Evolutionary conservation across 208 protist genomes (phyloP), one percentile per base, ranked within the genome.

Genomic region (Plasmodiophora brassicae): DNA sequence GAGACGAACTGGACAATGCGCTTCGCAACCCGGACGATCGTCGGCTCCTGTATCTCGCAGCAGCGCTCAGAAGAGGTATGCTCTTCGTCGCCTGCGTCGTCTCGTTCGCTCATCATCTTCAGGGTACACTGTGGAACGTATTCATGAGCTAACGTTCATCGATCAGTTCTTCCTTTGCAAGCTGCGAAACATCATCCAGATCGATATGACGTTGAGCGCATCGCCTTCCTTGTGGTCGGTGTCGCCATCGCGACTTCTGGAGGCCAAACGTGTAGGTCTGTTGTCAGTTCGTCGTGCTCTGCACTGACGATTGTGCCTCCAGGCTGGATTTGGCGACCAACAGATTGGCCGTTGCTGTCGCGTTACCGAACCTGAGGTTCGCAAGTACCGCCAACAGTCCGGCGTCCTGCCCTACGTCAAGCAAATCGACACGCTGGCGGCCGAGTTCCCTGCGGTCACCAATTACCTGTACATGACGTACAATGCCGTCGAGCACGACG

Each of bases 111-210:
- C 20, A 36, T n/a, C 5, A 36, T 5, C 5, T 32, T 38, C n/a
- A 78, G 65, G 65, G n/a, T 78, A 78, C 41, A 36, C 14, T 32
- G 65, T 78, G 10, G 65, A 78, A 39, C 92, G 95, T 86, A 90
- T 99, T 35, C 92, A 98, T 90, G 35, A 93, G 39, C 87, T 97
- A 20, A 98, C 97, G 1, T 94, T 95, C 84, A 98, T 99, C 89
- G 97, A 97, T 88, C 86, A 85, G 14, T 99, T 97, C 94, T 99
- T 98, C 92, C 91, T 99, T 28, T 93, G 96, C 91, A 98, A 98
- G 91, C 91, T 98, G 25, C 91, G 97, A 71, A 93, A 94, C 39
- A 95, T 99, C 83, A 92, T 94, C 45, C 45, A 89, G 8, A 86
- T 96, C 78, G 88, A 91, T 71, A 54, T 32, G 10, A 38, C n/a